Percentiles rank a stretch among this genome's conserved stretches.
These are phyloP conservation scores for Curvularia sp. DNA, from an alignment of 2,329 filamentous ascomycete species.

Conservation along the genomic window DNA sequence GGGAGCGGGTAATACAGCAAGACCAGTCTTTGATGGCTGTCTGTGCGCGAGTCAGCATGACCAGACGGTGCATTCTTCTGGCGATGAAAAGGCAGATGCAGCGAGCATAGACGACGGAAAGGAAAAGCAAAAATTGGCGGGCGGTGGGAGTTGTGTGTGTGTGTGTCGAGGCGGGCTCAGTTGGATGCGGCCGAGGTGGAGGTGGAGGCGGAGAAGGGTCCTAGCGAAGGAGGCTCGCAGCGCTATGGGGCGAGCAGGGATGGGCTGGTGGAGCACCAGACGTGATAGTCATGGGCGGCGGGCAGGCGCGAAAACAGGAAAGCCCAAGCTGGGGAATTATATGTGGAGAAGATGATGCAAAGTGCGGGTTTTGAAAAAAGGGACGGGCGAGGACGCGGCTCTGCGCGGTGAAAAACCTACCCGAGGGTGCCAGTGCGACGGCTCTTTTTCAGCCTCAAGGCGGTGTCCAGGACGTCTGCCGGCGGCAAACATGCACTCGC, in stretches of 20 bases:
- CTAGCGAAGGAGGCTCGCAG: conserved; percentile 23
- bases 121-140: conserved; percentile 5
- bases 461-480: conserved; percentile 43
- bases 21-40: conserved; percentile 31
- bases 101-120: neutral
- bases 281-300: conserved; percentile 19
- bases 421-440: conserved; percentile 47
- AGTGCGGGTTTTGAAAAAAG: conserved; percentile 5
- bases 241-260: conserved; percentile 21
- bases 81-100: conserved; percentile 5
- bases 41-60: conserved; percentile 40
- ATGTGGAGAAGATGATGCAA: conserved; percentile 21
- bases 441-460: conserved; percentile 48
- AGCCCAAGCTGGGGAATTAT: conserved; percentile 13
- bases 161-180: conserved; percentile 11
- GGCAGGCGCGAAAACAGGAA: conserved; percentile 16
- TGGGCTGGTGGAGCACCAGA: conserved; percentile 21
- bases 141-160: neutral
- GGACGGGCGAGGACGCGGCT: conserved; percentile 38
- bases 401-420: conserved; percentile 48
- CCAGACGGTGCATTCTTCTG: conserved; percentile 28
- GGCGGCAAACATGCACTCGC: conserved; percentile 38
- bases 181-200: conserved; percentile 11
- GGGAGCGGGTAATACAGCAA: conserved; percentile 29
- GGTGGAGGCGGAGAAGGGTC: conserved; percentile 13